Evolutionary conservation across 768 basidiomycete genomes (phyloP).

Genomic region (Gautieria morchelliformis): DNA sequence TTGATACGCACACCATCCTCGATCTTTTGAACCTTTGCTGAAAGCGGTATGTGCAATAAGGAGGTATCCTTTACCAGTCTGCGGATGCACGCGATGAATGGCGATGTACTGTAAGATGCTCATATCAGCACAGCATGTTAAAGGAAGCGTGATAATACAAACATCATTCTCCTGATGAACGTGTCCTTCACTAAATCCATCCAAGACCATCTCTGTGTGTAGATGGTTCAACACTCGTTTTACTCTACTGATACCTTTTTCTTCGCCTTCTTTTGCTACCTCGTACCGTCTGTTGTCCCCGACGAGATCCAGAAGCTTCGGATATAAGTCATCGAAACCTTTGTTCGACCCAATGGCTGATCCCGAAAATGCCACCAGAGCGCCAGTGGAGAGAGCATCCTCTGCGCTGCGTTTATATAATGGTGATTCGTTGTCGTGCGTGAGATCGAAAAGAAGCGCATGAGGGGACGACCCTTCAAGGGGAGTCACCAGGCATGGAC

Average conservation of each 20-base stretch:
- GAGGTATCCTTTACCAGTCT: conserved; percentile 84
- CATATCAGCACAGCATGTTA: background rate
- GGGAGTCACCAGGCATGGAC: conserved; percentile 65
- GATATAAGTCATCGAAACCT: conserved; percentile 96
- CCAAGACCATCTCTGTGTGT: conserved; percentile 87
- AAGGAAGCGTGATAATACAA: conserved; percentile 1
- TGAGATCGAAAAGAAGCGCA: conserved; percentile 89
- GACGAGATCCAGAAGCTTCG: conserved; percentile 87
- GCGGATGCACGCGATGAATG: conserved; percentile 84
- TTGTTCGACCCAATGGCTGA: conserved; percentile 90
- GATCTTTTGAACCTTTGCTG: conserved; percentile 67
- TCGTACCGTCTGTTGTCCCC: conserved; percentile 76
- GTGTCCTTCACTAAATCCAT: conserved; percentile 83
- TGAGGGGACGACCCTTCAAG: conserved; percentile 85
- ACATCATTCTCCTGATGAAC: conserved; percentile 96
- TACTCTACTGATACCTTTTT: conserved; percentile 28
- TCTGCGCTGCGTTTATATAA: conserved; percentile 86
- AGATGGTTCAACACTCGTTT: conserved; percentile 66
- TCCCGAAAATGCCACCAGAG: conserved; percentile 83
- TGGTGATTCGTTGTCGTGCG: conserved; percentile 95
- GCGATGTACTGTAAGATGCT: conserved; percentile 67
- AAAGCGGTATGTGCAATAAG: conserved; percentile 91
- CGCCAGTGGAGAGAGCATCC: conserved; percentile 90
- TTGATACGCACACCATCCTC: conserved; percentile 59
- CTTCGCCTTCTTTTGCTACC: conserved; percentile 38